phyloP scores from a whole-genome alignment of 2,329 filamentous ascomycete species.

The Pyrenochaeta sp. region DNA sequence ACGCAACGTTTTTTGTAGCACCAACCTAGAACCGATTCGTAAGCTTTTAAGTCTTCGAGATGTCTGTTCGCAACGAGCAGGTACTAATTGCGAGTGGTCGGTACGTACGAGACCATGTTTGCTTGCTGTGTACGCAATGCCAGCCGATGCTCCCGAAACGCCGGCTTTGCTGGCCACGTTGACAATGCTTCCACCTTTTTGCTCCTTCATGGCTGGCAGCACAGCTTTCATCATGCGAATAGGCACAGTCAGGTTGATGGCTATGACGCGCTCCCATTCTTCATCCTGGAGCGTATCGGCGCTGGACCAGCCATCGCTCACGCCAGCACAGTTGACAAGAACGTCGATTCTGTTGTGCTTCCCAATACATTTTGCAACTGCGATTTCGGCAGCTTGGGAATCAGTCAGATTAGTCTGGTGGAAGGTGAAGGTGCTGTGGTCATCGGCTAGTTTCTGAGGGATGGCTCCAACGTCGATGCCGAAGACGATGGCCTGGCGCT shows the following conservation, averaged over 20 bases:
- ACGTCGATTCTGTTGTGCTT: conserved; percentile 47
- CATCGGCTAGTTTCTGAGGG: conserved; percentile 21
- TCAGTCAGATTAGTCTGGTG: conserved; percentile 34
- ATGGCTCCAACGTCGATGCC: conserved; percentile 37
- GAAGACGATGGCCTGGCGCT: conserved; percentile 37
- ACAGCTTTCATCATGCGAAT: conserved; percentile 57
- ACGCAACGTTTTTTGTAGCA: conserved; percentile 59
- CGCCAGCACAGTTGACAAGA: conserved; percentile 57
- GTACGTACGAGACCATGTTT: conserved; percentile 54
- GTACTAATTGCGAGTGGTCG: background rate
- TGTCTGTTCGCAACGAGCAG: background rate
- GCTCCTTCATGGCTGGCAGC: conserved; percentile 52
- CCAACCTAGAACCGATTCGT: conserved; percentile 42
- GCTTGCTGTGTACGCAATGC: conserved; percentile 57
- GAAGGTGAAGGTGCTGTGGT: conserved; percentile 30
- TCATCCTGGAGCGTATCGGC: conserved; percentile 51
- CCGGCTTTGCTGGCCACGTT: conserved; percentile 47
- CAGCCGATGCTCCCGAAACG: conserved; percentile 51
- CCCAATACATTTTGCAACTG: conserved; percentile 32
- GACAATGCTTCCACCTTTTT: conserved; percentile 52
- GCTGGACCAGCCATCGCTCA: conserved; percentile 54
- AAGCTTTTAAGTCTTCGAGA: background rate
- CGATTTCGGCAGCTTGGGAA: conserved; percentile 27
- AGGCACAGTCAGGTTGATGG: conserved; percentile 55
- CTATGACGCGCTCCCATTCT: conserved; percentile 53